Evolutionary conservation across 164 flowering plant genomes (phyloP).

Genomic region (Vitis labrusca): DNA sequence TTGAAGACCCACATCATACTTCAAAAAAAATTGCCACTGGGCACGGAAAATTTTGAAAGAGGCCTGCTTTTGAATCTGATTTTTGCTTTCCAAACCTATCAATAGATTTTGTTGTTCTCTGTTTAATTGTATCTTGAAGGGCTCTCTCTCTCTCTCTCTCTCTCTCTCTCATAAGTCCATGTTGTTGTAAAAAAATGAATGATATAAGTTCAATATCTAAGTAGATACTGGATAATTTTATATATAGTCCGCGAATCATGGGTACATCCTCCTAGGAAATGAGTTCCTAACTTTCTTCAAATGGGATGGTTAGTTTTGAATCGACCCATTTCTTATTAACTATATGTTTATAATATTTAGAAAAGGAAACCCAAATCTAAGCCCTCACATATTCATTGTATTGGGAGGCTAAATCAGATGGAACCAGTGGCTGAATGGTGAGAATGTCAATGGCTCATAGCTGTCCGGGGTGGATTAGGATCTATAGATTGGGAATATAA

Average conservation of each 20-base stretch:
- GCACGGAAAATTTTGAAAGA: constrained; percentile 13
- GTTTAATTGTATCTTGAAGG: no score
- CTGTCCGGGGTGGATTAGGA: not conserved
- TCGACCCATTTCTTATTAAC: not conserved
- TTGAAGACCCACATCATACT: constrained; percentile 2
- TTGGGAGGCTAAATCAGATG: not conserved
- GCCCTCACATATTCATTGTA: not conserved
- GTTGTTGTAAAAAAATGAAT: no score
- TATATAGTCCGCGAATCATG: not conserved
- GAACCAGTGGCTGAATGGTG: not conserved
- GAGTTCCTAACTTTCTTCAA: not conserved
- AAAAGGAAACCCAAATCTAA: not conserved
- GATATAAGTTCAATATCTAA: no score
- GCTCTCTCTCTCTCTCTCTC: no score
- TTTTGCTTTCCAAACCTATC: not conserved
- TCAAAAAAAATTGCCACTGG: not conserved
- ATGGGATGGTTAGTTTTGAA: not conserved
- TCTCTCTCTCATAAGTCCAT: no score
- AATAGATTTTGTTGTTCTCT: not conserved
- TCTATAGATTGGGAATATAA: not conserved
- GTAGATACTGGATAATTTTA: not conserved
- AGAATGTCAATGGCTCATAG: constrained; percentile 1
- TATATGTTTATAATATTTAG: not conserved
- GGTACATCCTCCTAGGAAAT: not conserved
- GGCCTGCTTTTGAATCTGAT: not conserved